Evolutionary conservation across 345 rosid genomes (phyloP), one percentile per base, ranked within the genome.

Genomic region (Psidium guajava): DNA sequence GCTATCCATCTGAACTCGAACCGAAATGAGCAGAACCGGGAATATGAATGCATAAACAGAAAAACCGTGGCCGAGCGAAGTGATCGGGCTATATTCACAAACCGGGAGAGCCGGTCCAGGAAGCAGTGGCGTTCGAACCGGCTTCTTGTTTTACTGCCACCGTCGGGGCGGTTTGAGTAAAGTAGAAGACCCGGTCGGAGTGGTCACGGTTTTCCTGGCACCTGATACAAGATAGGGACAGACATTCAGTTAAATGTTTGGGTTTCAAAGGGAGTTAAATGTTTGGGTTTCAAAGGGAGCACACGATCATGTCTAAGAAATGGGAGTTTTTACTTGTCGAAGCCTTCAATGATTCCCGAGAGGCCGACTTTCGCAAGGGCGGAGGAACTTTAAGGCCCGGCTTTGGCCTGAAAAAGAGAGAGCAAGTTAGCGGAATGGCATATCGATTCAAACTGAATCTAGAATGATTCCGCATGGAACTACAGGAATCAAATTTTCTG

Each of bases 161-260:
- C 91, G 85, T 84, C 85, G 90, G 15, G 92, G 86, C 75, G 94
- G 87, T 88, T 91, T 94, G 75, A 82, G 54, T 14, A 86, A 22
- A 85, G 88, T 84, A 25, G 93, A 84, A 86, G 59, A 16, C 40
- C 82, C 82, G 36, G 85, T 69, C 52, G 83, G 87, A 40, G 83
- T 69, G 80, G 47, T 69, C 25, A 32, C 54, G 21, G 93, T 83
- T 87, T 84, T 91, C 89, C 85, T 91, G 54, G 83, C 54, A 85
- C 91, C 96, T 96, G 91, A 57, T 27, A 49, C 47, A 73, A 73
- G 53, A 50, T 11, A 18, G 42, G 18, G 15, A 8, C 47, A 69
- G 47, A 36, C 47, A 20, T 69, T 69, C 80, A 69, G 47, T 69
- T 20, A 7, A 69, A 69, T 18, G 25, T 18, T 8, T 6, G 24